phyloP scores from a whole-genome alignment of 768 basidiomycete genomes.

The Termitomyces sp. region DNA sequence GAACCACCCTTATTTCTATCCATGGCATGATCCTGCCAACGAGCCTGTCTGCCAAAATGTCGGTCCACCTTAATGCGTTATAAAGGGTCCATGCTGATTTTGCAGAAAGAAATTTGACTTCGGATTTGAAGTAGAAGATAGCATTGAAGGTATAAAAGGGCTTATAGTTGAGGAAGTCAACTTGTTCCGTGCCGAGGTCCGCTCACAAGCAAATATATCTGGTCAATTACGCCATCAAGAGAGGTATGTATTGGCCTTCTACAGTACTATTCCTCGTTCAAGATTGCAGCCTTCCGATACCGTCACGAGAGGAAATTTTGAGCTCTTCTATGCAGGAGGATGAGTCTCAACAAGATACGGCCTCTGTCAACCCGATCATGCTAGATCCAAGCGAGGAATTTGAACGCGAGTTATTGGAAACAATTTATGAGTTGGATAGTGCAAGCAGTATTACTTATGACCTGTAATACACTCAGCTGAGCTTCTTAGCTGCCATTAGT shows the following conservation, averaged over 20 bases:
- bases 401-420: conserved; percentile 62
- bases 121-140: conserved; percentile 95
- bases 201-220: conserved; percentile 67
- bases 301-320: conserved; percentile 75
- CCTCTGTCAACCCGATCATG: conserved; percentile 67
- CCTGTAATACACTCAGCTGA: not conserved
- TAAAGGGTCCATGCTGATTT: not conserved
- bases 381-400: conserved; percentile 84
- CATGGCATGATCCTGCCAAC: conserved; percentile 97
- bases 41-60: conserved; percentile 83
- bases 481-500: not conserved
- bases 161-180: conserved; percentile 92
- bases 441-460: not conserved
- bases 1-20: conserved; percentile 88
- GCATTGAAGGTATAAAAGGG: conserved; percentile 91
- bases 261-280: not conserved
- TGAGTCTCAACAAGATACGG: conserved; percentile 55
- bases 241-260: conserved; percentile 38
- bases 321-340: conserved; percentile 69
- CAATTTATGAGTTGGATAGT: not conserved
- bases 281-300: conserved; percentile 63
- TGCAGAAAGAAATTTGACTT: conserved; percentile 83
- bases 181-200: conserved; percentile 83
- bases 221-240: conserved; percentile 75
- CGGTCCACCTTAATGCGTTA: conserved; percentile 14